phyloP scores from a whole-genome alignment of 176 grass and related monocot genomes.

The Paspalum vaginatum region DNA sequence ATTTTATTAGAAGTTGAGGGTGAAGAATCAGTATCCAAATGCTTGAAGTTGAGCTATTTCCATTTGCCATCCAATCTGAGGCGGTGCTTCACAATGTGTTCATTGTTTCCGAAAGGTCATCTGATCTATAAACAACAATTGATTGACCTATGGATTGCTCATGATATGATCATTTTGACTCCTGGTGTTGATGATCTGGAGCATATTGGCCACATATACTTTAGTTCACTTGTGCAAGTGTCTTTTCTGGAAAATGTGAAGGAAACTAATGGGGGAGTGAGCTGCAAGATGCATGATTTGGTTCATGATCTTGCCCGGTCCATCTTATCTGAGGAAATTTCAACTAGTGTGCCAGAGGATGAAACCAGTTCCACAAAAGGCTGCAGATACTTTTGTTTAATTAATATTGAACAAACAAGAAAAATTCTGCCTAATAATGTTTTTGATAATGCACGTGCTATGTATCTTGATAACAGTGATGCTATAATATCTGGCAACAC shows the following conservation, averaged over 20 bases:
- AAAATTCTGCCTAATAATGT: background rate
- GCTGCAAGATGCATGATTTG: background rate
- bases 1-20: constrained; percentile 11
- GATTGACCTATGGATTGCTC: constrained; percentile 46
- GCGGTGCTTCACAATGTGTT: background rate
- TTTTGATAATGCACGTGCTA: constrained; percentile 17
- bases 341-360: background rate
- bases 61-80: constrained; percentile 20
- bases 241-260: constrained; percentile 28
- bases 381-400: constrained; percentile 7
- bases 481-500: background rate
- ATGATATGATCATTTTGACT: background rate
- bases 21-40: background rate
- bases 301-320: no score
- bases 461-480: background rate
- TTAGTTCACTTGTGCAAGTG: constrained; percentile 25
- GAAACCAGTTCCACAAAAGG: background rate
- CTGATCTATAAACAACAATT: constrained; percentile 10
- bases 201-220: background rate
- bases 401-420: background rate
- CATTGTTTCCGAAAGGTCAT: constrained; percentile 16
- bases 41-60: constrained; percentile 34
- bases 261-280: background rate
- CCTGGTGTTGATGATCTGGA: background rate
- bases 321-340: background rate